These are phyloP conservation scores for Colletotrichum sp. DNA, from an alignment of 2,329 filamentous ascomycete species.

Conservation along the genomic window DNA sequence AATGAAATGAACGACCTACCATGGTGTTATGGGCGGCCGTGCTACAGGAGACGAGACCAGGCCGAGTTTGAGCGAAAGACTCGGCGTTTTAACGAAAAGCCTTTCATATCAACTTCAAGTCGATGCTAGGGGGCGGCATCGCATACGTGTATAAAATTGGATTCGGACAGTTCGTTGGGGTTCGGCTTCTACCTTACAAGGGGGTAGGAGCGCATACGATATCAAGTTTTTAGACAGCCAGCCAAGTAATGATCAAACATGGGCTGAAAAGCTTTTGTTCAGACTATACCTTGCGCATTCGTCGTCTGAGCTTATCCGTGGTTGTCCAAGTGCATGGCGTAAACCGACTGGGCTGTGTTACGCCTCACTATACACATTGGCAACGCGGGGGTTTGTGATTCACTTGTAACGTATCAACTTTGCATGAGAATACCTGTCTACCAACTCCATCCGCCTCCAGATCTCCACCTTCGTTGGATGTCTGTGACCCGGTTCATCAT, in stretches of 20 bases:
- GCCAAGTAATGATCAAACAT: not conserved
- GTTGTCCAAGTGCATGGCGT: not conserved
- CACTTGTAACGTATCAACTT: not conserved
- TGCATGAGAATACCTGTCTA: constrained; percentile 21
- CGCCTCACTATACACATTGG: not conserved
- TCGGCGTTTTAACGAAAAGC: not conserved
- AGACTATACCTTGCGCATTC: not conserved
- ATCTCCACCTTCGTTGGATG: constrained; percentile 3
- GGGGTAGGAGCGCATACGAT: not conserved
- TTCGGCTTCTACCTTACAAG: not conserved
- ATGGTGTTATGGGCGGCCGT: not conserved
- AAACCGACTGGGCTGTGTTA: not conserved
- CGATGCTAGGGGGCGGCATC: not conserved
- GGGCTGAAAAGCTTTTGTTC: not conserved
- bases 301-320: not conserved
- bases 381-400: not conserved
- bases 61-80: not conserved
- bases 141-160: not conserved
- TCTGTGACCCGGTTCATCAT: constrained; percentile 5
- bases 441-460: constrained; percentile 21
- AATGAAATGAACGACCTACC: not conserved
- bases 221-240: not conserved
- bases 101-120: not conserved
- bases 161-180: not conserved
- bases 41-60: not conserved